phyloP scores from a whole-genome alignment of 106 monocot species.

The Dioscorea dumetorum region DNA sequence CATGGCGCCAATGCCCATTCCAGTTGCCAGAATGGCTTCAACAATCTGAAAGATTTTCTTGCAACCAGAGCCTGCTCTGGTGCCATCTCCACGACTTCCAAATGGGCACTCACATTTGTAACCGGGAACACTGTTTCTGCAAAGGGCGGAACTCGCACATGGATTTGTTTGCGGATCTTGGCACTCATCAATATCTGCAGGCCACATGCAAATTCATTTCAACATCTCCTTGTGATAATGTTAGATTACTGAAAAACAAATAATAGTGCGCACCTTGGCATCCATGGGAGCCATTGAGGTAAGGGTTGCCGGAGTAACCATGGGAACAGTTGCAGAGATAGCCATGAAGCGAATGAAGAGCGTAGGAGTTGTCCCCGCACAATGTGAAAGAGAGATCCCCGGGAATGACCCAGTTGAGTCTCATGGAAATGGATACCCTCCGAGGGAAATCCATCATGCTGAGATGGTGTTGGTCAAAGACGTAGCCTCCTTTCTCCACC shows the following conservation, averaged over 20 bases:
- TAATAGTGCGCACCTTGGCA: slow-evolving; percentile 14
- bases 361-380: slow-evolving; percentile 16
- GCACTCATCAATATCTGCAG: slow-evolving; percentile 31
- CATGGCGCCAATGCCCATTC: slow-evolving; percentile 8
- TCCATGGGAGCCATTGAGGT: slow-evolving; percentile 15
- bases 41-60: slow-evolving; percentile 20
- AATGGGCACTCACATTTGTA: slow-evolving; percentile 28
- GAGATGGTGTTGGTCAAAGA: slow-evolving; percentile 10
- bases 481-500: slow-evolving; percentile 8
- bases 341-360: slow-evolving; percentile 3
- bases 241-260: no score
- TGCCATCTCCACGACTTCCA: slow-evolving; percentile 33
- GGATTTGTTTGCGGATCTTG: slow-evolving; percentile 9
- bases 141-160: slow-evolving; percentile 10
- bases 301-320: slow-evolving; percentile 24
- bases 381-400: background rate
- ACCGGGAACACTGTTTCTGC: slow-evolving; percentile 18
- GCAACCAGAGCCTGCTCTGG: slow-evolving; percentile 24
- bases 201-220: no score
- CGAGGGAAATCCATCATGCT: slow-evolving; percentile 1
- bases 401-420: slow-evolving; percentile 20
- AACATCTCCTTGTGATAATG: no score
- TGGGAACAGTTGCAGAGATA: slow-evolving; percentile 28
- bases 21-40: slow-evolving; percentile 21
- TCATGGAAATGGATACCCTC: slow-evolving; percentile 10